Percentiles rank a stretch among this genome's conserved stretches.
phyloP scores from a whole-genome alignment of 1,284 basidiomycete species.

The Ceratobasidium sp. region DNA sequence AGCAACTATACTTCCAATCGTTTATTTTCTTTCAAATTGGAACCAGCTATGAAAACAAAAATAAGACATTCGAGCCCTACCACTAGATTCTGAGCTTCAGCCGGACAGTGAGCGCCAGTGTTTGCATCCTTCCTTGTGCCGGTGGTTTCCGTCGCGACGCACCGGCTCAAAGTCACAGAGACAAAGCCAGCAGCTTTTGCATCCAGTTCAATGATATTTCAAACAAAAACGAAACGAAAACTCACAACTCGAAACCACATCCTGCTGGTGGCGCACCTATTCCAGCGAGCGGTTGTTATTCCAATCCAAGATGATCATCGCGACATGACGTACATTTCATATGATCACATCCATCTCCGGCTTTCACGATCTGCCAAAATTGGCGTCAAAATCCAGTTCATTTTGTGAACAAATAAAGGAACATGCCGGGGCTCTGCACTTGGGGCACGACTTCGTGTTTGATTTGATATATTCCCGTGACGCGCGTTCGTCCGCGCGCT shows the following conservation, averaged over 20 bases:
- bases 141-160: constrained; percentile 36
- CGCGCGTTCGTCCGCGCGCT: constrained; percentile 33
- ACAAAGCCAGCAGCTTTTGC: constrained; percentile 37
- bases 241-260: constrained; percentile 43
- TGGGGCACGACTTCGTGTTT: constrained; percentile 29
- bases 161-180: constrained; percentile 39
- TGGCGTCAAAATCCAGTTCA: not conserved
- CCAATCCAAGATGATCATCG: not conserved
- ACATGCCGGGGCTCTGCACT: constrained; percentile 32
- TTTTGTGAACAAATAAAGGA: not conserved
- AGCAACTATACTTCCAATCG: not conserved
- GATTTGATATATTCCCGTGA: constrained; percentile 22
- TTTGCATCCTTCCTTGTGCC: constrained; percentile 8
- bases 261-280: constrained; percentile 32
- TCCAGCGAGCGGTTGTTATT: not conserved
- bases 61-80: not conserved
- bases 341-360: constrained; percentile 42
- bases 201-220: not conserved
- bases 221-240: not conserved
- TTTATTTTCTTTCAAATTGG: not conserved
- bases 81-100: not conserved
- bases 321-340: constrained; percentile 33
- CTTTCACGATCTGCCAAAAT: constrained; percentile 29
- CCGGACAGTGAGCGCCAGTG: constrained; percentile 2
- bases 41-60: not conserved